Conservation (phyloP, 1,139 yeast genomes). For the Lodderomyces jiufengensis region DNA sequence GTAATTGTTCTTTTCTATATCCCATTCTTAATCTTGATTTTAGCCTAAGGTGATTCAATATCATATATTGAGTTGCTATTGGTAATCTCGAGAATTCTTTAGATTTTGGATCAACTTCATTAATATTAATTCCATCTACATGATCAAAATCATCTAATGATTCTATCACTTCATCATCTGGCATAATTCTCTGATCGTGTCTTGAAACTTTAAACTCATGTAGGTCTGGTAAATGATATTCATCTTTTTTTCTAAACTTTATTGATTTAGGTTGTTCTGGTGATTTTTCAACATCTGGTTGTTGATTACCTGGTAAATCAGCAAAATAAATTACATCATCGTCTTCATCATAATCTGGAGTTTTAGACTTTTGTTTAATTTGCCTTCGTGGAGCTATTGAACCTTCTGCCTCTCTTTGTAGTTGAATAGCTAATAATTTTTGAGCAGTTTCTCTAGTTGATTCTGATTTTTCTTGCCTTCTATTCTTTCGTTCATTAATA, state of each 20-base stretch:
- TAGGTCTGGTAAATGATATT: slow-evolving; percentile 78
- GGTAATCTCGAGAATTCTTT: slow-evolving; percentile 65
- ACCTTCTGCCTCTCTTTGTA: slow-evolving; percentile 53
- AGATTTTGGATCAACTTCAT: slow-evolving; percentile 67
- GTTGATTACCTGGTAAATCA: slow-evolving; percentile 22
- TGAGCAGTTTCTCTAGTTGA: slow-evolving; percentile 75
- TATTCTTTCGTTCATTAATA: slow-evolving; percentile 62
- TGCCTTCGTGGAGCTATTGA: slow-evolving; percentile 3
- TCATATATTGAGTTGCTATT: slow-evolving; percentile 80
- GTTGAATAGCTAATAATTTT: slow-evolving; percentile 71
- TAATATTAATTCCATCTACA: slow-evolving; percentile 67
- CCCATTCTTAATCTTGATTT: slow-evolving; percentile 95
- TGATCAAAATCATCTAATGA: slow-evolving; percentile 60
- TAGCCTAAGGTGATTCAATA: slow-evolving; percentile 75
- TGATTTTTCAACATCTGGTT: slow-evolving; percentile 1
- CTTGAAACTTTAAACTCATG: slow-evolving; percentile 32
- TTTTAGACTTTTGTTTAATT: background rate
- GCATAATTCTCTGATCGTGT: slow-evolving; percentile 69
- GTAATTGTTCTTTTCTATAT: slow-evolving; percentile 79
- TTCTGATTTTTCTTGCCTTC: slow-evolving; percentile 72
- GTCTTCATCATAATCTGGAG: slow-evolving; percentile 13
- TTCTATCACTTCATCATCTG: slow-evolving; percentile 61
- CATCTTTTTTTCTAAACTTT: slow-evolving; percentile 53
- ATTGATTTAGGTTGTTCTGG: slow-evolving; percentile 11
- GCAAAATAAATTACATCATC: slow-evolving; percentile 34